Evolutionary conservation across 192 early-diverging fungal genomes (phyloP), one percentile per base, ranked within the genome.

Genomic region (Lobosporangium transversale): DNA sequence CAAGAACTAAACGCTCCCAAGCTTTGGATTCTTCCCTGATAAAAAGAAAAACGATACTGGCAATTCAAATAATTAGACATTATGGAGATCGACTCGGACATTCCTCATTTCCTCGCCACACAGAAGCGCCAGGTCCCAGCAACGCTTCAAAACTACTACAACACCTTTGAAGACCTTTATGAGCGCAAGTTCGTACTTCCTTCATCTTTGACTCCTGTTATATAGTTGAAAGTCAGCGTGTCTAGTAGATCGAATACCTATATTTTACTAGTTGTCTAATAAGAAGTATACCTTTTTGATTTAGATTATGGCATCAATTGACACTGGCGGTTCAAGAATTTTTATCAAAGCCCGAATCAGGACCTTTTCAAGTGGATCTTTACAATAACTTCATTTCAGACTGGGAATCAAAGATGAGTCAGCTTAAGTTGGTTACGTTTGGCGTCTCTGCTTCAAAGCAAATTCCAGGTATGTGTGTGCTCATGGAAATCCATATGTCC

Each of bases 271-370:
- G 26, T 17, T 36, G 7, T 15, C n/a, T 14, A 17, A n/a, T n/a
- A n/a, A n/a, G n/a, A n/a, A n/a, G n/a, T n/a, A n/a, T n/a, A n/a
- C n/a, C n/a, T n/a, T n/a, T n/a, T n/a, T n/a, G n/a, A n/a, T n/a
- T n/a, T n/a, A 98, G 96, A 75, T 87, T 99, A 57, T 99, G 96
- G 96, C 98, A 99, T 76, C 98, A 99, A 79, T 85, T 99, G 53
- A 98, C 97, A 26, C 49, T 90, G 37, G 83, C 82, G 33, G 84
- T 98, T 2, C 84, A 93, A 44, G 86, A 88, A 50, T 97, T 97
- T 67, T 84, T 95, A 62, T 86, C 84, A 62, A 79, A 89, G 20
- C 94, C 94, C 24, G 85, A 86, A 27, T 92, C 97, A 8, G 88
- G 85, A 52, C 81, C 90, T 11, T 89, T 87, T 78, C 90, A 96